Evolutionary conservation across 306 rosid genomes (phyloP).

Genomic region (Vachellia pachyceras): DNA sequence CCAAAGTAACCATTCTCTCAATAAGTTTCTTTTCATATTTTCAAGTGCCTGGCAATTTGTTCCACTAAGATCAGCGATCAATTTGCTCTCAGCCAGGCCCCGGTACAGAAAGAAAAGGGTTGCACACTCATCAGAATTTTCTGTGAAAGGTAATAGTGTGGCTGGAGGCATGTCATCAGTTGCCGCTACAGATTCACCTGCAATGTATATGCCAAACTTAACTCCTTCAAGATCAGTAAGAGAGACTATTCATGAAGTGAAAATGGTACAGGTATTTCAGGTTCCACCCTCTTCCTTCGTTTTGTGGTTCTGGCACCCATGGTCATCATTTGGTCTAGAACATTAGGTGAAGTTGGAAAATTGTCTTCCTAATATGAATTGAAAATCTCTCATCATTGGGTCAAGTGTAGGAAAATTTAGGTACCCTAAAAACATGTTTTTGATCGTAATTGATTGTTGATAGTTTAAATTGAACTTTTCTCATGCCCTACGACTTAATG

Average conservation of each 20-base stretch:
- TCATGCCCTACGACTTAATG: constrained; percentile 14
- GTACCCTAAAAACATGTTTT: neutral
- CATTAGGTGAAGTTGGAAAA: neutral
- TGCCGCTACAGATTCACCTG: constrained; percentile 72
- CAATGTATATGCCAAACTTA: constrained; percentile 73
- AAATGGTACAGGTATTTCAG: constrained; percentile 76
- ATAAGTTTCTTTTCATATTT: constrained; percentile 5
- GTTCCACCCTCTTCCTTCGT: neutral
- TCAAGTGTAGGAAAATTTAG: neutral
- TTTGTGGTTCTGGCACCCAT: neutral
- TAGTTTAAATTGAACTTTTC: neutral
- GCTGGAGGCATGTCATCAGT: constrained; percentile 39
- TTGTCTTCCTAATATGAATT: neutral
- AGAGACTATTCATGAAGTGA: constrained; percentile 83
- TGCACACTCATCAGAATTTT: constrained; percentile 58
- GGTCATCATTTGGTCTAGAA: neutral
- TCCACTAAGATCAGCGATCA: constrained; percentile 40
- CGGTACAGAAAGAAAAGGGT: constrained; percentile 65
- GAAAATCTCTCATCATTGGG: neutral
- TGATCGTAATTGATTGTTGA: neutral
- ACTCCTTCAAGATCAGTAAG: constrained; percentile 74
- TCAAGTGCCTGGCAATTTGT: constrained; percentile 1
- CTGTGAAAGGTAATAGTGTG: constrained; percentile 50
- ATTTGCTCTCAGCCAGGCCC: constrained; percentile 88
- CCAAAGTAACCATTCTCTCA: constrained; percentile 66